Conservation (phyloP, 305 asterid genomes). For the Fraxinus velutina region DNA sequence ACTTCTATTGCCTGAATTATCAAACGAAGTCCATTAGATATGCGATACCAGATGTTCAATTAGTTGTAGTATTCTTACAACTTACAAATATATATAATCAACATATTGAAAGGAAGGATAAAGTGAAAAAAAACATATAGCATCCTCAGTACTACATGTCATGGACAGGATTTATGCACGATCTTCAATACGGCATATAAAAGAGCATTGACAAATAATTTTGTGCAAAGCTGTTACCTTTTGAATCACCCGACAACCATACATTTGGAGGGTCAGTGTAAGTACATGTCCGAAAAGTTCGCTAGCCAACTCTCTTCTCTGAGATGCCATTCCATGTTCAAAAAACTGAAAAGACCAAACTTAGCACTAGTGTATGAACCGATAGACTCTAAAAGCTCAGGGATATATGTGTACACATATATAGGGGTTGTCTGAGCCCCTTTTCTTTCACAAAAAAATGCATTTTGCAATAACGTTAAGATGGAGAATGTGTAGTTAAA, state of each 20-base stretch:
- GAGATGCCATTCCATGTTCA: slow-evolving; percentile 73
- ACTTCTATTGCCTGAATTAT: slow-evolving; percentile 87
- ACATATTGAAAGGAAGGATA: neutral
- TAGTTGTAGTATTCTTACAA: neutral
- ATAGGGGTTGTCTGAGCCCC: neutral
- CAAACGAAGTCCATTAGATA: neutral
- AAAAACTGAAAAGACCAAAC: slow-evolving; percentile 48
- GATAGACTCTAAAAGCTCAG: slow-evolving; percentile 17
- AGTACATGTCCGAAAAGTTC: slow-evolving; percentile 69
- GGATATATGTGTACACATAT: neutral
- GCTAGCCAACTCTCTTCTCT: slow-evolving; percentile 70
- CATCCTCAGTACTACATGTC: neutral
- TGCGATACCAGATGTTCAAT: neutral
- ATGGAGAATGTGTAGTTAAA: neutral
- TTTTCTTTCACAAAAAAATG: neutral
- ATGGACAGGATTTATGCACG: neutral
- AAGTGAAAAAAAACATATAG: neutral
- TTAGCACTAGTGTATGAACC: slow-evolving; percentile 15
- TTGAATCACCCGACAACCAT: slow-evolving; percentile 86
- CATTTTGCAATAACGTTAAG: neutral
- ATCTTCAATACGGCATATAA: slow-evolving; percentile 1
- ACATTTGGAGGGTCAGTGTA: slow-evolving; percentile 81
- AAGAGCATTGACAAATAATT: neutral
- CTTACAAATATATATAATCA: neutral
- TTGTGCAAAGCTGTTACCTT: slow-evolving; percentile 45